A percentile compares a stretch with the other conserved stretches of the same genome.
Evolutionary conservation across 192 early-diverging fungal genomes (phyloP).

Genomic region (Entomortierella lignicola): DNA sequence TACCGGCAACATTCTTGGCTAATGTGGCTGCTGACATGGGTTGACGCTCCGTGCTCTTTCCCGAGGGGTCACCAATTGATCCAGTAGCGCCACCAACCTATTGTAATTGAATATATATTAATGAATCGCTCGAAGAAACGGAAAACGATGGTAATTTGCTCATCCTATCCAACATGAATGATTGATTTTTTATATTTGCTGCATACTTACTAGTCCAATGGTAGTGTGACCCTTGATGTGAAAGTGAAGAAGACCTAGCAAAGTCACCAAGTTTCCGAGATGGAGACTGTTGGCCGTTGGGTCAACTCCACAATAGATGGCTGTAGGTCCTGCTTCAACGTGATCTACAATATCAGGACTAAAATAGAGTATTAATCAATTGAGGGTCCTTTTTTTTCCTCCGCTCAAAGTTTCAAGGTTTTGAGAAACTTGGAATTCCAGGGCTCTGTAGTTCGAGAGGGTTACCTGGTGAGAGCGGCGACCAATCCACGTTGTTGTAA

Average conservation of each 20-base stretch:
- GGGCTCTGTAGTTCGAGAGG: too few relatives aligned
- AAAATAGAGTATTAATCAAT: background rate
- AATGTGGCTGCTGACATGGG: constrained; percentile 71
- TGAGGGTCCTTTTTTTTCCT: background rate
- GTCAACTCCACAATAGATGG: constrained; percentile 93
- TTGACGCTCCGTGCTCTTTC: constrained; percentile 82
- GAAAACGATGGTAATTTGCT: too few relatives aligned
- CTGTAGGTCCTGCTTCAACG: constrained; percentile 56
- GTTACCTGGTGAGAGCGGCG: constrained; percentile 66
- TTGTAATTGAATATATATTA: background rate
- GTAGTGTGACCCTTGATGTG: constrained; percentile 83
- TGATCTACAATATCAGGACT: constrained; percentile 61
- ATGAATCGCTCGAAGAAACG: background rate
- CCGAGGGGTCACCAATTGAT: constrained; percentile 92
- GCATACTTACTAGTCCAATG: constrained; percentile 77
- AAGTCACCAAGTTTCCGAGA: constrained; percentile 88
- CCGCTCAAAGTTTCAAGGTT: too few relatives aligned
- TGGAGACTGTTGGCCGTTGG: constrained; percentile 93
- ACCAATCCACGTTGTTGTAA: constrained; percentile 63
- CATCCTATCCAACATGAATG: too few relatives aligned
- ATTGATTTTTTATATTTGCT: too few relatives aligned
- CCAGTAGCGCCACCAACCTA: constrained; percentile 92
- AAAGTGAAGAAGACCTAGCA: constrained; percentile 90
- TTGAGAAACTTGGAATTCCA: too few relatives aligned
- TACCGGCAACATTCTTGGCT: constrained; percentile 70